Percentiles rank a stretch among this genome's conserved stretches.
Evolutionary conservation across 2,329 filamentous ascomycete genomes (phyloP).

Genomic region (Chrysoporthe deuterocubensis): DNA sequence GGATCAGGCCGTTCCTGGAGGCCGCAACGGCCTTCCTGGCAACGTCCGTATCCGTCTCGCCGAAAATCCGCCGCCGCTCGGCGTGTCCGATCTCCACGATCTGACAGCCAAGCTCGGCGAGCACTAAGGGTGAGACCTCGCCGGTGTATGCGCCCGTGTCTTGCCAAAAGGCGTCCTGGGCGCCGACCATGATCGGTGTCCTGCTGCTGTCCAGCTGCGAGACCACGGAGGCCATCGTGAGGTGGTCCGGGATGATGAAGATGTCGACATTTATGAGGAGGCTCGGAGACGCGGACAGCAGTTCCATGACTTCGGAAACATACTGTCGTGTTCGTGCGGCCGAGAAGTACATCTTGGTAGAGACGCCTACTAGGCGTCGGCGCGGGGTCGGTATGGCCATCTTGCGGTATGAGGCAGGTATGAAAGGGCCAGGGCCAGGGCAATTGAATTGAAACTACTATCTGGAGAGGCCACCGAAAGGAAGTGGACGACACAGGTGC

Average conservation of each 20-base stretch:
- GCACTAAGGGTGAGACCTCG: slow-evolving; percentile 71
- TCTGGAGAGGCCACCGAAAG: no score
- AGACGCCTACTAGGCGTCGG: slow-evolving; percentile 70
- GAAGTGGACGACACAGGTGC: no score
- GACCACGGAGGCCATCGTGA: slow-evolving; percentile 63
- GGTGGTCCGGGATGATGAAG: slow-evolving; percentile 78
- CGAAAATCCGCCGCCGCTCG: slow-evolving; percentile 73
- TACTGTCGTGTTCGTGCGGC: slow-evolving; percentile 64
- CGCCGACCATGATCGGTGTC: slow-evolving; percentile 66
- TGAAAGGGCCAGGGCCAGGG: neutral
- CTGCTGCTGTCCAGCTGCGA: slow-evolving; percentile 49
- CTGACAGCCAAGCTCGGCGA: slow-evolving; percentile 69
- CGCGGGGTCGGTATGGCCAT: slow-evolving; percentile 42
- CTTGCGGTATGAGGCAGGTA: slow-evolving; percentile 2
- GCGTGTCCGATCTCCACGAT: slow-evolving; percentile 84
- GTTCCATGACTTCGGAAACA: slow-evolving; percentile 52
- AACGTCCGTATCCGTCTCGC: slow-evolving; percentile 72
- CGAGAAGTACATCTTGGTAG: slow-evolving; percentile 68
- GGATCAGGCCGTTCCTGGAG: slow-evolving; percentile 71
- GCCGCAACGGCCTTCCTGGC: slow-evolving; percentile 72
- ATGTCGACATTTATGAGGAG: slow-evolving; percentile 63
- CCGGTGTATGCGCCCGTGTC: slow-evolving; percentile 76
- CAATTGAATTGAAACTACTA: neutral
- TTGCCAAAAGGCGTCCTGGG: slow-evolving; percentile 76
- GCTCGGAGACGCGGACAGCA: slow-evolving; percentile 46